Evolutionary conservation across 176 grass and related monocot genomes (phyloP).

Genomic region (Eremochloa ophiuroides): DNA sequence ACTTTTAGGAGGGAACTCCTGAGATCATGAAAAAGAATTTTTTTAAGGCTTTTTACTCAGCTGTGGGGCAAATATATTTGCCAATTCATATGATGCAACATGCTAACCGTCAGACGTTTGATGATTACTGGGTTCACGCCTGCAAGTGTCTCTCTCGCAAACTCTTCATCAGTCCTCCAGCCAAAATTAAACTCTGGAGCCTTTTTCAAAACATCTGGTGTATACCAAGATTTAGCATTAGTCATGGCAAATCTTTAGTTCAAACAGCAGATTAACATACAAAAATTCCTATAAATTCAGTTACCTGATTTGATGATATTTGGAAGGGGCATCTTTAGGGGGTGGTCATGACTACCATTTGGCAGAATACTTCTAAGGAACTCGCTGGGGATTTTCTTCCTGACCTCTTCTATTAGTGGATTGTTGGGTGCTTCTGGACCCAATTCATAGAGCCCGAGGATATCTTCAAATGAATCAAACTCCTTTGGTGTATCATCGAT

Average conservation of each 20-base stretch:
- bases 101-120: constrained; percentile 52
- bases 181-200: constrained; percentile 51
- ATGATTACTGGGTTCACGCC: constrained; percentile 90
- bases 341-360: constrained; percentile 44
- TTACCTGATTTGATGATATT: constrained; percentile 68
- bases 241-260: not conserved
- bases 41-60: not conserved
- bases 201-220: constrained; percentile 3
- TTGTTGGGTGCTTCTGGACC: constrained; percentile 37
- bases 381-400: constrained; percentile 46
- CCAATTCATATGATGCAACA: not conserved
- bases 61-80: not conserved
- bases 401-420: constrained; percentile 33
- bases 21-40: not conserved
- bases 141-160: constrained; percentile 83
- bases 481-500: constrained; percentile 47
- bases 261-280: not conserved
- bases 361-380: constrained; percentile 57
- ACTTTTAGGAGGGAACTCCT: constrained; percentile 82
- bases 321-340: constrained; percentile 68
- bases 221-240: not conserved
- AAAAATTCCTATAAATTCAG: not conserved
- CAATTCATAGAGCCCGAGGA: constrained; percentile 61
- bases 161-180: constrained; percentile 92
- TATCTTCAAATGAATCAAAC: constrained; percentile 80